phyloP scores from a whole-genome alignment of 2,329 filamentous ascomycete species.

The Thielaviopsis euricoi region DNA sequence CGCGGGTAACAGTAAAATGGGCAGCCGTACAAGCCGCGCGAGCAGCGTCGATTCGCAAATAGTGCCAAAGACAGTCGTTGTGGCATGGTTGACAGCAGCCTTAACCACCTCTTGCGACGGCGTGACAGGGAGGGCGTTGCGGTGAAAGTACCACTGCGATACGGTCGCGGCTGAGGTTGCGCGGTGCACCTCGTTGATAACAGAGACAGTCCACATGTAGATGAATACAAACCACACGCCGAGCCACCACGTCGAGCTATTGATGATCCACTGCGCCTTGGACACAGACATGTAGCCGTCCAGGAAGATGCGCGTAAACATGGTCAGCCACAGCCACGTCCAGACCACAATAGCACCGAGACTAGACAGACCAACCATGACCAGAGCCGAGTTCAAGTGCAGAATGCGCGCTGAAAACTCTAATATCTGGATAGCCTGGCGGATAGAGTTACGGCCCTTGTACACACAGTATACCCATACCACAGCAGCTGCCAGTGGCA shows the following conservation, averaged over 20 bases:
- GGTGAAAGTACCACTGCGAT: slow-evolving; percentile 98
- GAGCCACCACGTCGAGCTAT: slow-evolving; percentile 84
- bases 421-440: slow-evolving; percentile 71
- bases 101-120: slow-evolving; percentile 66
- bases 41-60: slow-evolving; percentile 79
- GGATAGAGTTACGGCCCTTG: slow-evolving; percentile 63
- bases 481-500: slow-evolving; percentile 56
- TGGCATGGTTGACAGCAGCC: slow-evolving; percentile 66
- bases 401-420: slow-evolving; percentile 86
- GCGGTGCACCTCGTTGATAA: slow-evolving; percentile 77
- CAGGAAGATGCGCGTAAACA: slow-evolving; percentile 92
- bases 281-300: slow-evolving; percentile 63
- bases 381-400: slow-evolving; percentile 64
- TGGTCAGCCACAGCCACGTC: slow-evolving; percentile 92
- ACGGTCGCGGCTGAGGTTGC: slow-evolving; percentile 88
- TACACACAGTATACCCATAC: slow-evolving; percentile 75
- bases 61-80: slow-evolving; percentile 78
- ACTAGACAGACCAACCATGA: slow-evolving; percentile 67
- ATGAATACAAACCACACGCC: slow-evolving; percentile 83
- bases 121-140: slow-evolving; percentile 61
- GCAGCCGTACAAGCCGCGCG: slow-evolving; percentile 64
- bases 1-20: slow-evolving; percentile 66
- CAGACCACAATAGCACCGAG: slow-evolving; percentile 63
- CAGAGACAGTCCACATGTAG: slow-evolving; percentile 85
- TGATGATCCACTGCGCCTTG: slow-evolving; percentile 57